Evolutionary conservation across 768 basidiomycete species (phyloP), one percentile per base, ranked within the genome.

Genomic region (Psilocybe tampanensis): DNA sequence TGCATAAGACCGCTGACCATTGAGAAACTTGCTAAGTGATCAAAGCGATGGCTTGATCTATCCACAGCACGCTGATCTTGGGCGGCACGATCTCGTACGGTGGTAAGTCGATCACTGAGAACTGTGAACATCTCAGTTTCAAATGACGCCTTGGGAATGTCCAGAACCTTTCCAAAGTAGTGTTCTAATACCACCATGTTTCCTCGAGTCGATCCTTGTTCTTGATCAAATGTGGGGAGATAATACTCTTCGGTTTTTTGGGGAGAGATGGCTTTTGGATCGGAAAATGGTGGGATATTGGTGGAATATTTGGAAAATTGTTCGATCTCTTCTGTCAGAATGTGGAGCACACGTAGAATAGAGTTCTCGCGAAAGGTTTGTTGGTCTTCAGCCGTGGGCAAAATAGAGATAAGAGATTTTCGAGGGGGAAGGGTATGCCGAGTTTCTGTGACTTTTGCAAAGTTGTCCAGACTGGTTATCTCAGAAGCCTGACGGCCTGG

Each of bases 1-100:
- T 64, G 63, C 63, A 64, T 64, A 4, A 65, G 44, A 2, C 62
- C 62, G 21, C 59, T 65, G 55, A 56, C 32, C 60, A 65, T 63
- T 9, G 52, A 19, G 26, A 65, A 61, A 34, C 59, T 54, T 8
- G 59, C 61, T 4, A 65, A 36, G 32, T 61, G 62, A 44, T 65
- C 62, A 56, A 65, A 54, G 15, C 52, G 53, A 41, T 58, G n/a
- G 23, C 18, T n/a, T 3, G 64, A 65, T 2, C 59, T 47, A 32
- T 65, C 64, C 19, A 65, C 59, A 18, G 56, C 54, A 22, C 63
- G 53, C 54, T 65, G 64, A 47, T 63, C 64, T 51, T 65, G 64
- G 0, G 63, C 63, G 2, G 61, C 58, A 52, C 58, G 61, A 43
- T 62, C 63, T 0, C 61, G 61, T 1, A 47, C 63, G 29, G 63